Evolutionary conservation across 1,139 yeast genomes (phyloP).

Genomic region (Taphrina populina): DNA sequence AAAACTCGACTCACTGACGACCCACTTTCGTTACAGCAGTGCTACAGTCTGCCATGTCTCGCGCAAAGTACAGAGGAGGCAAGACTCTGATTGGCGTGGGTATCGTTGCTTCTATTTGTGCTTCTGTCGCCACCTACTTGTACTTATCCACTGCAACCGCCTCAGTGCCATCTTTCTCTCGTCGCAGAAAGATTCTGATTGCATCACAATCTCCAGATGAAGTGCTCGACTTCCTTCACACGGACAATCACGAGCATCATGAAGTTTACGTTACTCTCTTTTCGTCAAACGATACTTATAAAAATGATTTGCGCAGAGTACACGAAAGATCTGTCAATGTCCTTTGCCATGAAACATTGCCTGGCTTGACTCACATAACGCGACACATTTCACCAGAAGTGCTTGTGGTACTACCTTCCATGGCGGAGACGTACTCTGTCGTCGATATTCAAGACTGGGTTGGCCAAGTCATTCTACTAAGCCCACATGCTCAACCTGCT

Average conservation of each 20-base stretch:
- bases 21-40: too few relatives aligned
- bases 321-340: slow-evolving; percentile 7
- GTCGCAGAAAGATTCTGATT: slow-evolving; percentile 7
- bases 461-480: not conserved
- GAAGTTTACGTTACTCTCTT: slow-evolving; percentile 3
- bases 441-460: slow-evolving; percentile 25
- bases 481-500: too few relatives aligned
- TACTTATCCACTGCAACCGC: not conserved
- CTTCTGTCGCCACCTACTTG: slow-evolving; percentile 8
- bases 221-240: not conserved
- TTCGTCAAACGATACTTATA: not conserved
- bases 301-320: not conserved
- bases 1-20: too few relatives aligned
- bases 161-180: not conserved
- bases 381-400: slow-evolving; percentile 28
- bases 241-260: not conserved
- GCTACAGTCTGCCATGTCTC: slow-evolving; percentile 9
- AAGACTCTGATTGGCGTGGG: slow-evolving; percentile 5
- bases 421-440: not conserved
- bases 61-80: not conserved
- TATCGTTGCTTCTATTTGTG: slow-evolving; percentile 10
- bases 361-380: slow-evolving; percentile 23
- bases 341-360: slow-evolving; percentile 16
- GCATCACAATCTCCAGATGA: not conserved
- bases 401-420: slow-evolving; percentile 4